These are phyloP conservation scores for Corrigiola litoralis DNA, from an alignment of 179 eudicot genomes.

Conservation along the genomic window DNA sequence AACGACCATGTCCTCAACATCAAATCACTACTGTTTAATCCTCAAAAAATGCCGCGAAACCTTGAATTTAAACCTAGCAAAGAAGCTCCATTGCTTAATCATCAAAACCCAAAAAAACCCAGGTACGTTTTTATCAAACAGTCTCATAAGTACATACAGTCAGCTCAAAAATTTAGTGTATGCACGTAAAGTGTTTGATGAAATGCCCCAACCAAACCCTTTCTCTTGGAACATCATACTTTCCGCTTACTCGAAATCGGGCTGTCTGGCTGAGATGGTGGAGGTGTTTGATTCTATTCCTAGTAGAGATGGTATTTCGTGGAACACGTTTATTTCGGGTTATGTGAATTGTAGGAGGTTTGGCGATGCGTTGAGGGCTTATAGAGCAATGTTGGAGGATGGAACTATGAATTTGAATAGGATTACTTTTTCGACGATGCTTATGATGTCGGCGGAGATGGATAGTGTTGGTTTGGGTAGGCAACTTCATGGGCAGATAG, in stretches of 20 bases:
- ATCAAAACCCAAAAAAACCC: slow-evolving; percentile 45
- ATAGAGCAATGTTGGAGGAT: slow-evolving; percentile 56
- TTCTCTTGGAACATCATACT: slow-evolving; percentile 83
- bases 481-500: slow-evolving; percentile 79
- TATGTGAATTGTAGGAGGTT: slow-evolving; percentile 40
- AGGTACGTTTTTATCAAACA: slow-evolving; percentile 56
- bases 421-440: slow-evolving; percentile 77
- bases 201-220: slow-evolving; percentile 57
- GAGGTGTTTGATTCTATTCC: slow-evolving; percentile 56
- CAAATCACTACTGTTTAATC: slow-evolving; percentile 54
- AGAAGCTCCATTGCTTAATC: slow-evolving; percentile 59
- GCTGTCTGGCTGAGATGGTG: slow-evolving; percentile 44
- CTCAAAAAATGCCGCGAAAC: slow-evolving; percentile 69
- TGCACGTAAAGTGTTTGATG: slow-evolving; percentile 81
- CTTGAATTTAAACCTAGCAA: slow-evolving; percentile 40
- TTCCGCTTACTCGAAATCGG: slow-evolving; percentile 50
- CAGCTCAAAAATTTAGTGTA: slow-evolving; percentile 35
- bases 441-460: slow-evolving; percentile 44
- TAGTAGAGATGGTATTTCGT: slow-evolving; percentile 68
- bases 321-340: slow-evolving; percentile 83
- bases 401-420: slow-evolving; percentile 50
- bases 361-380: slow-evolving; percentile 48
- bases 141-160: slow-evolving; percentile 39
- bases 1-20: slow-evolving; percentile 33
- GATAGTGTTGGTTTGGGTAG: slow-evolving; percentile 53